Conservation (phyloP, 495 filamentous ascomycete species). For the Neurospora pannonica region DNA sequence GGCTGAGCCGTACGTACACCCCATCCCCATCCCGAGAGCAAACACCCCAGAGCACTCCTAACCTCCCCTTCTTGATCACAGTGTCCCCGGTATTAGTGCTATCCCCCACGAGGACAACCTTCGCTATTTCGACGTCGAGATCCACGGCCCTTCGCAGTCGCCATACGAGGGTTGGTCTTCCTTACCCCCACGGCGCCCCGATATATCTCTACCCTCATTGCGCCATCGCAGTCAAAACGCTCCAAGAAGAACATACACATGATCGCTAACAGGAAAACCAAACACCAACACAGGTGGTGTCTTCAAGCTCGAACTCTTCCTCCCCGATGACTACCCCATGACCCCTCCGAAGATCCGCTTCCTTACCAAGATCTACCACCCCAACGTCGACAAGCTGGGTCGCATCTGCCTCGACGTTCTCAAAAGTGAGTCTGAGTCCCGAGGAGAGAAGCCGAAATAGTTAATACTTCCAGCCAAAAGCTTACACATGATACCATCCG, state of each 20-base stretch:
- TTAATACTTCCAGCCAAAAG: not conserved
- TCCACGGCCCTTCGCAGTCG: slow-evolving; percentile 87
- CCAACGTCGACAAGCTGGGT: slow-evolving; percentile 95
- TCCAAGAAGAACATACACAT: not conserved
- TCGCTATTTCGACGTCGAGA: slow-evolving; percentile 94
- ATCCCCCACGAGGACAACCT: slow-evolving; percentile 98
- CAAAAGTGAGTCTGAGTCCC: slow-evolving; percentile 60
- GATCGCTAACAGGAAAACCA: not conserved
- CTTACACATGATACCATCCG: not conserved
- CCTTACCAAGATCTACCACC: slow-evolving; percentile 97
- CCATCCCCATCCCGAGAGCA: not conserved
- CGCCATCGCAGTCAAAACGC: not conserved
- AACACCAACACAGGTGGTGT: slow-evolving; percentile 56
- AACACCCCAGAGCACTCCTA: slow-evolving; percentile 8
- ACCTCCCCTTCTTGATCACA: slow-evolving; percentile 26
- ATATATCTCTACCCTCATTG: not conserved
- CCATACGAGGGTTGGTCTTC: slow-evolving; percentile 72
- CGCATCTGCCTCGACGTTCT: slow-evolving; percentile 96
- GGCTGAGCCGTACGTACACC: slow-evolving; percentile 74
- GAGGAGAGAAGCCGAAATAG: not conserved
- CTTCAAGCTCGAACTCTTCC: slow-evolving; percentile 95
- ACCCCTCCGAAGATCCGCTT: slow-evolving; percentile 97
- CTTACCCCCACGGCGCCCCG: not conserved
- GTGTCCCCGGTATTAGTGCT: slow-evolving; percentile 92
- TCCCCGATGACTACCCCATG: slow-evolving; percentile 99